phyloP scores from a whole-genome alignment of 2,329 filamentous ascomycete species.

The Aureobasidium sp. region DNA sequence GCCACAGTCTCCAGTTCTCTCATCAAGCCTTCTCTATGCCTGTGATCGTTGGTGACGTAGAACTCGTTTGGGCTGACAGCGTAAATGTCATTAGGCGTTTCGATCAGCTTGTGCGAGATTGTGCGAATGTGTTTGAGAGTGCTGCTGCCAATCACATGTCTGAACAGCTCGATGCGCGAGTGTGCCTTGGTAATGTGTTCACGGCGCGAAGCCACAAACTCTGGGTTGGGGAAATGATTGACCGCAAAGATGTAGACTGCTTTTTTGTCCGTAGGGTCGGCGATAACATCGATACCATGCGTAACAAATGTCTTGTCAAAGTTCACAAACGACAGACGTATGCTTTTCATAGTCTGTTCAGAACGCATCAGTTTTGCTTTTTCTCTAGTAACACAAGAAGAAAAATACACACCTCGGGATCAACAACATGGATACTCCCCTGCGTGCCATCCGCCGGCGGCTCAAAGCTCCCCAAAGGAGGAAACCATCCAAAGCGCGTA shows the following conservation, averaged over 20 bases:
- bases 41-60: conserved; percentile 56
- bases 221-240: conserved; percentile 51
- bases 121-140: conserved; percentile 45
- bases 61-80: conserved; percentile 43
- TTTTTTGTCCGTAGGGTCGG: conserved; percentile 35
- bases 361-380: background rate
- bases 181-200: conserved; percentile 21
- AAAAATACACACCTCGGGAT: conserved; percentile 41
- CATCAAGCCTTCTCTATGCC: conserved; percentile 43
- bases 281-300: conserved; percentile 55
- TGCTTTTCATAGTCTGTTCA: conserved; percentile 27
- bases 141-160: conserved; percentile 42
- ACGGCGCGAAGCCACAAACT: conserved; percentile 25
- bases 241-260: conserved; percentile 55
- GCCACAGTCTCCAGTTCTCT: conserved; percentile 44
- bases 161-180: conserved; percentile 54
- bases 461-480: conserved; percentile 38
- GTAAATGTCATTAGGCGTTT: conserved; percentile 54
- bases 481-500: conserved; percentile 48
- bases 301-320: conserved; percentile 51
- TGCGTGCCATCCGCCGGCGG: conserved; percentile 33
- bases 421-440: conserved; percentile 47
- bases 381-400: background rate
- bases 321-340: conserved; percentile 40
- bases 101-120: conserved; percentile 46